phyloP scores from a whole-genome alignment of 495 filamentous ascomycete genomes.

The Podospora australis region DNA sequence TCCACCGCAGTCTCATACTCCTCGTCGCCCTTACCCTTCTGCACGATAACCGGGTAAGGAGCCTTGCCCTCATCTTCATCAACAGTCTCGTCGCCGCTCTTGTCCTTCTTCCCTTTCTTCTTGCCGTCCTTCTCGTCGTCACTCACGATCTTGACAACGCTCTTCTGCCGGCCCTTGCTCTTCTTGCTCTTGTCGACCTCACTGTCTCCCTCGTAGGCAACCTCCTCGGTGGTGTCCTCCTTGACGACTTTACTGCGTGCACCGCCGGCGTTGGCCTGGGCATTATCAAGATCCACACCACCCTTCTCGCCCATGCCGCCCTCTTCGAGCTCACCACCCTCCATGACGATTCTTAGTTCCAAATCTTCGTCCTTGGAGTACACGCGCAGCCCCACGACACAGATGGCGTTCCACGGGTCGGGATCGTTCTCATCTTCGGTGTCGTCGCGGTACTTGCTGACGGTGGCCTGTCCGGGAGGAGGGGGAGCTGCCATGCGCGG shows the following conservation, averaged over 20 bases:
- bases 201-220: constrained; percentile 30
- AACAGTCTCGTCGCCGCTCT: constrained; percentile 13
- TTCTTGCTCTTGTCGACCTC: constrained; percentile 23
- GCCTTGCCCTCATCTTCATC: constrained; percentile 20
- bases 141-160: constrained; percentile 11
- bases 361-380: constrained; percentile 45
- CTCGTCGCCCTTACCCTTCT: constrained; percentile 31
- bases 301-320: constrained; percentile 48
- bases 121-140: constrained; percentile 9
- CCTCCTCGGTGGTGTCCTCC: constrained; percentile 23
- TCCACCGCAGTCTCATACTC: constrained; percentile 32
- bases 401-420: constrained; percentile 47
- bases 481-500: constrained; percentile 33
- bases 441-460: constrained; percentile 35
- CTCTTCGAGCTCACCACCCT: constrained; percentile 42
- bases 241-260: constrained; percentile 17
- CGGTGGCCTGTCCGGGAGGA: constrained; percentile 20
- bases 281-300: constrained; percentile 42
- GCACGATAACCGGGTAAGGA: constrained; percentile 27
- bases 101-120: constrained; percentile 13
- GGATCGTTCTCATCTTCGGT: constrained; percentile 41
- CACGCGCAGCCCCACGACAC: constrained; percentile 43
- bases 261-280: constrained; percentile 45
- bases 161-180: constrained; percentile 14
- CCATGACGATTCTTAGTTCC: constrained; percentile 42